Percentiles rank a stretch among this genome's conserved stretches.
Evolutionary conservation across 2,329 filamentous ascomycete species (phyloP).

Genomic region (Aspergillus ochraceus): DNA sequence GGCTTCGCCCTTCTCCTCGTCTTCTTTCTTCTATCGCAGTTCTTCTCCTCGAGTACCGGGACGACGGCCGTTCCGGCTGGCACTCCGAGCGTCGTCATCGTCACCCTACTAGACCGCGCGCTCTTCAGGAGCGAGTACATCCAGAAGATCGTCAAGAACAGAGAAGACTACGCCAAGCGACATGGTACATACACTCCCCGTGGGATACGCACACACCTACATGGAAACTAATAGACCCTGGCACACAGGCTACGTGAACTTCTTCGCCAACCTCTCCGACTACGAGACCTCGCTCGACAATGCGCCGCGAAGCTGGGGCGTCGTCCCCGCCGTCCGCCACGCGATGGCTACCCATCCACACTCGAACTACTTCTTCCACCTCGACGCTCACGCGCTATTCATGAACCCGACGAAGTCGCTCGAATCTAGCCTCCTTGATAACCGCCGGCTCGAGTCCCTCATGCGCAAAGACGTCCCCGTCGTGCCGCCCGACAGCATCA

Average conservation of each 20-base stretch:
- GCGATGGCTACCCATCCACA: conserved; percentile 79
- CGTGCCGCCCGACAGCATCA: conserved; percentile 93
- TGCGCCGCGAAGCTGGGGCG: conserved; percentile 54
- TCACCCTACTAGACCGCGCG: conserved; percentile 76
- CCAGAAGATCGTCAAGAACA: conserved; percentile 75
- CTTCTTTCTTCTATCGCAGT: conserved; percentile 59
- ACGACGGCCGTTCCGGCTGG: conserved; percentile 29
- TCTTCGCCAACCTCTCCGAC: conserved; percentile 74
- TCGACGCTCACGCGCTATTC: conserved; percentile 82
- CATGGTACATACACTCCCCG: conserved; percentile 66
- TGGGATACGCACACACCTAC: neutral
- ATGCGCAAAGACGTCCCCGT: conserved; percentile 87
- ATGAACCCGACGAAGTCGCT: conserved; percentile 76
- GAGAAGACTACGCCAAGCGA: conserved; percentile 77
- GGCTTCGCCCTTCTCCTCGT: conserved; percentile 57
- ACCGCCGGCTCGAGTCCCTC: conserved; percentile 65
- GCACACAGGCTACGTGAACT: conserved; percentile 73
- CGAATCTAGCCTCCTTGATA: conserved; percentile 68
- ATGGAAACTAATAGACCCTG: neutral
- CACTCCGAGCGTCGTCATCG: conserved; percentile 65
- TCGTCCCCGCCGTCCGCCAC: conserved; percentile 83
- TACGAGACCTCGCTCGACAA: conserved; percentile 57
- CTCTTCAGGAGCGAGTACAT: conserved; percentile 66
- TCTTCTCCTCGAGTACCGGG: conserved; percentile 32
- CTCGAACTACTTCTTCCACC: conserved; percentile 79